phyloP scores from a whole-genome alignment of 495 filamentous ascomycete genomes.

The Schizothecium vesticola region DNA sequence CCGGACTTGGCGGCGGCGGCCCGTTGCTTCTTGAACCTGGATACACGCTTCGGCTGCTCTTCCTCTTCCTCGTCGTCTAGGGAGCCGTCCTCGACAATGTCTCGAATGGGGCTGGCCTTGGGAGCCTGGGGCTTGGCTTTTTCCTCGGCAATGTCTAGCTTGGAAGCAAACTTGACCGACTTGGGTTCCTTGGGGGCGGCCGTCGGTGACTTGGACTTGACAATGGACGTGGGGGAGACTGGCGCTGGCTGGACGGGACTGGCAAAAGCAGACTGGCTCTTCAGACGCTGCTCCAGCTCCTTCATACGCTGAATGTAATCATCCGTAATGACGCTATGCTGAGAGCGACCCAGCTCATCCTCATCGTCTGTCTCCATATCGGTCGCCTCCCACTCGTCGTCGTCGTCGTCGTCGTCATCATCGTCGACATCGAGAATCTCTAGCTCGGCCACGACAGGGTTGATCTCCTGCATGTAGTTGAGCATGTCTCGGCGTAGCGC shows the following conservation, averaged over 20 bases:
- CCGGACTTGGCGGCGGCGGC: constrained; percentile 8
- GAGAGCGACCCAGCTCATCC: constrained; percentile 63
- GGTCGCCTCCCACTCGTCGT: constrained; percentile 49
- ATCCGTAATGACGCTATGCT: constrained; percentile 54
- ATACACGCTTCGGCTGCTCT: constrained; percentile 36
- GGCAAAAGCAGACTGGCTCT: constrained; percentile 40
- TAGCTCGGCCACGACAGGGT: constrained; percentile 87
- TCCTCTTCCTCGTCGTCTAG: constrained; percentile 20
- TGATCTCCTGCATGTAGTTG: constrained; percentile 79
- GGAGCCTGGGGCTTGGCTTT: constrained; percentile 27
- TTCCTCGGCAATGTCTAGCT: constrained; percentile 62
- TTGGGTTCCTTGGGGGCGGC: constrained; percentile 48
- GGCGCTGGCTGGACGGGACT: constrained; percentile 8
- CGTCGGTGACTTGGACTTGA: neutral
- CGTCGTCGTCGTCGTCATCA: constrained; percentile 48
- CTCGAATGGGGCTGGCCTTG: constrained; percentile 36
- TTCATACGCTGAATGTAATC: constrained; percentile 77
- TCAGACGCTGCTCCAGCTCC: constrained; percentile 71
- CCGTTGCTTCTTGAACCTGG: constrained; percentile 43
- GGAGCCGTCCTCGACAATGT: constrained; percentile 45
- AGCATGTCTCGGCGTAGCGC: constrained; percentile 84
- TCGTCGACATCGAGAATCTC: constrained; percentile 68
- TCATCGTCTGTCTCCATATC: constrained; percentile 51
- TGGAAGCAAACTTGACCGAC: constrained; percentile 67
- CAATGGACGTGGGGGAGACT: neutral